A percentile compares a stretch with the other conserved stretches of the same genome.
Evolutionary conservation across 257 asterid species (phyloP).

Genomic region (Salvia splendens): DNA sequence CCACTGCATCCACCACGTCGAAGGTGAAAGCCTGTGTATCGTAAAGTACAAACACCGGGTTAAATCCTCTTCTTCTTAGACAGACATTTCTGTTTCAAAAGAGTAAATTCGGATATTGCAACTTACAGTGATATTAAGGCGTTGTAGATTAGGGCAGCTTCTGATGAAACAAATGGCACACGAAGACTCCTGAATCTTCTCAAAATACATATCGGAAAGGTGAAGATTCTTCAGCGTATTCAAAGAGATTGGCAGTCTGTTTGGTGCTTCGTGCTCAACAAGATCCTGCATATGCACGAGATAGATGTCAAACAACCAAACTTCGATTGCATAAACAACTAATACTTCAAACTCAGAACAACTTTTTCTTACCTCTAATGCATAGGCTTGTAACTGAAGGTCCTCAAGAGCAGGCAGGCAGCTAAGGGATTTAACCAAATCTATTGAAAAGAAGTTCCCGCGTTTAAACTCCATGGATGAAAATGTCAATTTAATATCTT

Average conservation of each 20-base stretch:
- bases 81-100: not conserved
- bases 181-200: constrained; percentile 47
- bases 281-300: constrained; percentile 46
- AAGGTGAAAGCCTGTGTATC: constrained; percentile 49
- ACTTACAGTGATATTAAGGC: constrained; percentile 55
- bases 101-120: not conserved
- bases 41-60: not conserved
- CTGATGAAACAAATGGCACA: constrained; percentile 60
- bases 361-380: constrained; percentile 51
- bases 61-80: not conserved
- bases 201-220: constrained; percentile 52
- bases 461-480: constrained; percentile 45
- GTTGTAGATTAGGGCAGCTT: constrained; percentile 54
- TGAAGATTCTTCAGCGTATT: constrained; percentile 43
- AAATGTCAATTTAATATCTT: constrained; percentile 41
- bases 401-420: constrained; percentile 50
- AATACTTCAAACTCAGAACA: not conserved
- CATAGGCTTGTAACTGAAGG: constrained; percentile 49
- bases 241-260: constrained; percentile 43
- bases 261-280: constrained; percentile 51
- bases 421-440: constrained; percentile 50
- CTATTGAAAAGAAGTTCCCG: constrained; percentile 43
- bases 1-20: constrained; percentile 49
- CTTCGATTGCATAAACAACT: not conserved
- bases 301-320: not conserved